Percentiles rank a stretch among this genome's conserved stretches.
Conservation (phyloP, 106 monocot genomes). For the Dendrobium nobile region DNA sequence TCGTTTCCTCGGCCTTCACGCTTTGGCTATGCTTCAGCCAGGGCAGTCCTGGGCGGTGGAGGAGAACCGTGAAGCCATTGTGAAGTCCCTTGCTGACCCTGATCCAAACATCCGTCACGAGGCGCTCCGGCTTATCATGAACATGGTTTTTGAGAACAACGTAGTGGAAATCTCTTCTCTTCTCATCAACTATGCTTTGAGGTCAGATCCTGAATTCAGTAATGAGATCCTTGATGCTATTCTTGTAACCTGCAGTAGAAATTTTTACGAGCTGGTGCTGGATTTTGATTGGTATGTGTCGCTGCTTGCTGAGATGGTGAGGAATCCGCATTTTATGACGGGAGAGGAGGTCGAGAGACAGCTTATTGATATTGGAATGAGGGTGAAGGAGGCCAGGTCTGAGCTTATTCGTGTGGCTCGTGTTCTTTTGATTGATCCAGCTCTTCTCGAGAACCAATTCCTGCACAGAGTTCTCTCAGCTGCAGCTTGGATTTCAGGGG, state of each 20-base stretch:
- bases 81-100: slow-evolving; percentile 45
- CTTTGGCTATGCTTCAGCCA: slow-evolving; percentile 48
- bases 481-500: slow-evolving; percentile 80
- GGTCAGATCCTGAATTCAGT: slow-evolving; percentile 65
- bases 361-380: slow-evolving; percentile 77
- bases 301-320: slow-evolving; percentile 64
- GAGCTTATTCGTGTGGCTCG: slow-evolving; percentile 72
- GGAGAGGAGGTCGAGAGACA: slow-evolving; percentile 82
- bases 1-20: slow-evolving; percentile 59
- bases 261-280: slow-evolving; percentile 62
- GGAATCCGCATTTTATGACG: slow-evolving; percentile 57
- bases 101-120: slow-evolving; percentile 69
- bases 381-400: slow-evolving; percentile 71
- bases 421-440: slow-evolving; percentile 83
- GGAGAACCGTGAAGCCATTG: slow-evolving; percentile 45
- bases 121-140: slow-evolving; percentile 60
- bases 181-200: slow-evolving; percentile 47
- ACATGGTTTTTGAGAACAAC: slow-evolving; percentile 53
- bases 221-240: slow-evolving; percentile 70
- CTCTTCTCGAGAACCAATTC: slow-evolving; percentile 67
- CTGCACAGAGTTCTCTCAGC: slow-evolving; percentile 57
- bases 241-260: slow-evolving; percentile 45
- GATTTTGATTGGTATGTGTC: slow-evolving; percentile 96
- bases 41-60: slow-evolving; percentile 54
- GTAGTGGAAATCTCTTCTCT: slow-evolving; percentile 48